Evolutionary conservation across 768 basidiomycete genomes (phyloP).

Genomic region (Megacollybia marginata): DNA sequence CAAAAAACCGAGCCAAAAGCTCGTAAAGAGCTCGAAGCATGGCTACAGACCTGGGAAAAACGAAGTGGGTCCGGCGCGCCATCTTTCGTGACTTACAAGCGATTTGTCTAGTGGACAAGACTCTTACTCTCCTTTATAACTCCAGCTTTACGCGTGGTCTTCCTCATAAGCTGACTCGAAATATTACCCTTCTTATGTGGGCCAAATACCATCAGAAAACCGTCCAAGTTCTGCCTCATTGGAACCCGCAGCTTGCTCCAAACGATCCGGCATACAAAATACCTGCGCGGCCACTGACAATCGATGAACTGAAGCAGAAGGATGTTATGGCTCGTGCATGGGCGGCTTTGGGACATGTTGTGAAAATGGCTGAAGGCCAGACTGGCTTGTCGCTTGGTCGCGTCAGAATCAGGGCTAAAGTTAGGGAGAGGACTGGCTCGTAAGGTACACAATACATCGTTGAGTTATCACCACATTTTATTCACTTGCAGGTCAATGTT

Average conservation of each 20-base stretch:
- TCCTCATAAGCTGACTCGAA: conserved; percentile 50
- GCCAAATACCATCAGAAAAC: conserved; percentile 25
- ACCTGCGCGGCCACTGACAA: neutral
- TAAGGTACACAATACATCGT: too few relatives aligned
- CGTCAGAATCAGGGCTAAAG: neutral
- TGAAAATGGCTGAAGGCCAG: neutral
- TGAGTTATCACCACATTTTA: too few relatives aligned
- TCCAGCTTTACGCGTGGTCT: conserved; percentile 60
- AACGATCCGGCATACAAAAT: conserved; percentile 14
- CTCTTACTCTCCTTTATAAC: conserved; percentile 51
- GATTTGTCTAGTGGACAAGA: conserved; percentile 45
- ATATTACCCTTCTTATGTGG: conserved; percentile 35
- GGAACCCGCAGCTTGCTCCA: conserved; percentile 30
- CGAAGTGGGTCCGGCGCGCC: conserved; percentile 32
- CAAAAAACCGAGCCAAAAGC: conserved; percentile 19
- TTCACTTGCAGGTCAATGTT: too few relatives aligned
- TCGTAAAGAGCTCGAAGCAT: conserved; percentile 25
- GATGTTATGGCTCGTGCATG: neutral
- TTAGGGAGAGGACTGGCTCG: neutral
- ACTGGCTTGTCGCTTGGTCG: neutral
- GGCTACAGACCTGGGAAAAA: conserved; percentile 48
- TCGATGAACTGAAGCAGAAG: neutral
- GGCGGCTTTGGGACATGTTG: neutral
- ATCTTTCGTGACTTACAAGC: conserved; percentile 2
- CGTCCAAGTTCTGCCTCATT: conserved; percentile 12